Base-by-base conservation (phyloP, 2,329 filamentous ascomycete species). In the Venturiaceae sp. region DNA sequence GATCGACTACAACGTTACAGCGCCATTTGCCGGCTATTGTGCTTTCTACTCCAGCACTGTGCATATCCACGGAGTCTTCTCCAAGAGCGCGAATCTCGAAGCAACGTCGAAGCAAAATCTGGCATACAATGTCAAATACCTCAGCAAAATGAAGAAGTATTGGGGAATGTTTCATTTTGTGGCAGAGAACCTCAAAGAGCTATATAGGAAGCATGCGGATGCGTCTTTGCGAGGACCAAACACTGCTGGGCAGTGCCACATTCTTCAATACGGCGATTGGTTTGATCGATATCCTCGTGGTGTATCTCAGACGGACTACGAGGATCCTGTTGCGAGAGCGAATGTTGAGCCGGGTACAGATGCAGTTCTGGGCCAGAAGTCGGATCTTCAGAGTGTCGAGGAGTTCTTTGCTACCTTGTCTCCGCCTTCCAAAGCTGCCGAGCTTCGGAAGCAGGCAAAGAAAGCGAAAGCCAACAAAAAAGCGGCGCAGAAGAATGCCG, bases 111-210 rank as follows among this genome's bases (percentile, higher is more conserved):
- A 95, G 73, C 84, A 85, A 63, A 92, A 96, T 66, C 77, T 96
- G 16, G 85, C 88, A 1, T 88, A 86, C 63, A 97, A 96, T 63
- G 87, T 97, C 66, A 89, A 87, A 67, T 97, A 94, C 66, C 75
- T 99, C 47, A 87, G 87, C 58, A 94, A 90, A 72, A 95, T 97
- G 89, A 96, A 96, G 77, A 89, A 89, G 61, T 92, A 94, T 67
- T 99, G 94, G 94, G 94, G 92, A 61, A 95, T 96, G 87, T 96
- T 97, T 68, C 90, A 96, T 69, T 96, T 91, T 75, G 92, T 97
- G 82, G 87, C 90, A 0, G 92, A 97, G 69, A 94, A 92, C 66
- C 80, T 96, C 36, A 91, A 94, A 60, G 88, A 92, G 58, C 84
- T 95, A 61, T 99, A 96, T 69, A 84, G 88, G 55, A 83, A 85